Conservation (phyloP, 2,329 filamentous ascomycete species). For the Fusarium papillatum region DNA sequence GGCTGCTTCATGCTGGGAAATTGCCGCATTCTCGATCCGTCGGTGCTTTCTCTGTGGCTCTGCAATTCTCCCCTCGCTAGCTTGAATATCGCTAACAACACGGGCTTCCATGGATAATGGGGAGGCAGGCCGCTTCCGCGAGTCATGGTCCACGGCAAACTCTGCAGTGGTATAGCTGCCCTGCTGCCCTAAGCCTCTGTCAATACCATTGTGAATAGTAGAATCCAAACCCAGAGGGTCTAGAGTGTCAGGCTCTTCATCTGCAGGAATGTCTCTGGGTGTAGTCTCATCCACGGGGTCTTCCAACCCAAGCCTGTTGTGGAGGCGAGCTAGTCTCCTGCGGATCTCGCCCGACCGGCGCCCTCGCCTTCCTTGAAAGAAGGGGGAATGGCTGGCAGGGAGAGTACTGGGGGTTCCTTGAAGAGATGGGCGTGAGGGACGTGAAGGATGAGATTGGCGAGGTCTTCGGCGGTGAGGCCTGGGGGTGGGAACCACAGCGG, state of each 20-base stretch:
- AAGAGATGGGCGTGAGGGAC: not conserved
- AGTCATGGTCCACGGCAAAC: not conserved
- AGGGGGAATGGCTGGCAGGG: not conserved
- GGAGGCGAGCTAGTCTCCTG: not conserved
- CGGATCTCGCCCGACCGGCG: not conserved
- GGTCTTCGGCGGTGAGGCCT: too few species aligned
- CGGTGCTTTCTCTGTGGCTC: not conserved
- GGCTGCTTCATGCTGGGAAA: not conserved
- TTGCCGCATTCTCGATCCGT: not conserved
- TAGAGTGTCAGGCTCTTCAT: too few species aligned
- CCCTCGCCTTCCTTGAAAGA: not conserved
- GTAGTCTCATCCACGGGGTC: not conserved
- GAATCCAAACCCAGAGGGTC: not conserved
- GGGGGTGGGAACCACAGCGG: not conserved
- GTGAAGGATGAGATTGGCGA: not conserved
- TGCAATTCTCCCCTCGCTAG: not conserved
- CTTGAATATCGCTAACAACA: not conserved
- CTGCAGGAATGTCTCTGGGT: too few species aligned
- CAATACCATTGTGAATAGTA: not conserved
- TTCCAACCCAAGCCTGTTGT: not conserved
- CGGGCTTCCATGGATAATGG: not conserved
- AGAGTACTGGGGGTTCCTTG: not conserved
- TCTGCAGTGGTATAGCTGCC: not conserved
- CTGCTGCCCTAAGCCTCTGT: not conserved
- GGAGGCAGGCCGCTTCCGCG: not conserved